phyloP scores from a whole-genome alignment of 768 basidiomycete genomes.

The Amanita rimosa region DNA sequence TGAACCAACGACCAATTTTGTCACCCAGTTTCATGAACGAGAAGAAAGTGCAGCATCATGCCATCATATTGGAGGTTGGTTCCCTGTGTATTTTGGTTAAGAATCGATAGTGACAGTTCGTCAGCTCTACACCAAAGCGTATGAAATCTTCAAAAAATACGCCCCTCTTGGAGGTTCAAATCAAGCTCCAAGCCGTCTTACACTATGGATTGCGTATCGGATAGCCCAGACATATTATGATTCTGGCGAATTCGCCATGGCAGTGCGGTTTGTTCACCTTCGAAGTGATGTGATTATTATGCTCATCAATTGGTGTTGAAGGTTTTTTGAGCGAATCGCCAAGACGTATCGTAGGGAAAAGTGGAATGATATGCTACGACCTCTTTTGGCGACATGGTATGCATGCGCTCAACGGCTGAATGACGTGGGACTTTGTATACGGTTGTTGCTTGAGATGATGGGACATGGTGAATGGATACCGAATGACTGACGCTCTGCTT shows the following conservation, averaged over 20 bases:
- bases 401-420: slow-evolving; percentile 70
- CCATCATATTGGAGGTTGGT: slow-evolving; percentile 70
- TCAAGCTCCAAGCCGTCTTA: slow-evolving; percentile 64
- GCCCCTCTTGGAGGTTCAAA: slow-evolving; percentile 25
- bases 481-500: background rate
- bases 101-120: background rate
- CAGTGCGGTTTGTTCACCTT: slow-evolving; percentile 50
- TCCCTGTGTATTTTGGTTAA: background rate
- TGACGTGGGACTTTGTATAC: slow-evolving; percentile 66
- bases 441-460: slow-evolving; percentile 75
- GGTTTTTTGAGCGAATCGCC: slow-evolving; percentile 90
- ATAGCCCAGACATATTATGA: slow-evolving; percentile 83
- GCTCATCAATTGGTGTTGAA: slow-evolving; percentile 18
- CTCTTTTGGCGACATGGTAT: slow-evolving; percentile 74
- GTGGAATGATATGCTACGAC: slow-evolving; percentile 66
- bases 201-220: slow-evolving; percentile 82
- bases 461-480: slow-evolving; percentile 45
- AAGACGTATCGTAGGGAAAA: slow-evolving; percentile 79
- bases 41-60: slow-evolving; percentile 83
- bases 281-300: background rate
- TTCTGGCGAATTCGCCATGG: slow-evolving; percentile 77
- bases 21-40: slow-evolving; percentile 81
- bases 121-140: slow-evolving; percentile 91
- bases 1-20: slow-evolving; percentile 23
- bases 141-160: slow-evolving; percentile 86